These are phyloP conservation scores for Stemphylium beticola DNA, from an alignment of 2,329 filamentous ascomycete species.

Conservation along the genomic window DNA sequence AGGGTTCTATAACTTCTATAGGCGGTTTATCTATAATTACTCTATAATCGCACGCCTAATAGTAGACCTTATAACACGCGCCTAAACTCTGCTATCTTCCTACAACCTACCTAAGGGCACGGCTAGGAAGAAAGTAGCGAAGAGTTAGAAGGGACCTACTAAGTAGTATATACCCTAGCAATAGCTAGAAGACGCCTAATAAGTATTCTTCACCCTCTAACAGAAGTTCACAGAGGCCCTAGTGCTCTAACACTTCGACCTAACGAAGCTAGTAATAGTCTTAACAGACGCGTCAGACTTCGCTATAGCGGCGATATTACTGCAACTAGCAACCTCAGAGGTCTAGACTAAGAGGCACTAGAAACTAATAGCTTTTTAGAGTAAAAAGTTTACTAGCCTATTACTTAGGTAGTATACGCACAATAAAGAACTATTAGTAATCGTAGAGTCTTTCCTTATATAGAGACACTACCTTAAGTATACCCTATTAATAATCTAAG, in stretches of 20 bases:
- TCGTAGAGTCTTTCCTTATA: background rate
- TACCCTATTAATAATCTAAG: background rate
- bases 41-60: background rate
- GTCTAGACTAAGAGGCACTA: background rate
- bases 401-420: background rate
- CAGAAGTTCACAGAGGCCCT: background rate
- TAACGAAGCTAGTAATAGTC: background rate
- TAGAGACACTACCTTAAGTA: background rate
- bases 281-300: background rate
- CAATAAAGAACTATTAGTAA: background rate
- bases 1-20: background rate
- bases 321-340: background rate
- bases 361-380: background rate
- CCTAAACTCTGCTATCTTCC: background rate
- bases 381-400: background rate
- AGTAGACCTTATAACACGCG: background rate
- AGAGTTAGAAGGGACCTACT: background rate
- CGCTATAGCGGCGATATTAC: background rate
- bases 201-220: background rate
- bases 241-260: background rate
- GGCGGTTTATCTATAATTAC: background rate
- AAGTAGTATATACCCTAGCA: background rate
- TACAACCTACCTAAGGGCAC: background rate
- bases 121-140: background rate
- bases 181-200: background rate